phyloP scores from a whole-genome alignment of 2,329 filamentous ascomycete species.

The Ophiostoma angusticollis region DNA sequence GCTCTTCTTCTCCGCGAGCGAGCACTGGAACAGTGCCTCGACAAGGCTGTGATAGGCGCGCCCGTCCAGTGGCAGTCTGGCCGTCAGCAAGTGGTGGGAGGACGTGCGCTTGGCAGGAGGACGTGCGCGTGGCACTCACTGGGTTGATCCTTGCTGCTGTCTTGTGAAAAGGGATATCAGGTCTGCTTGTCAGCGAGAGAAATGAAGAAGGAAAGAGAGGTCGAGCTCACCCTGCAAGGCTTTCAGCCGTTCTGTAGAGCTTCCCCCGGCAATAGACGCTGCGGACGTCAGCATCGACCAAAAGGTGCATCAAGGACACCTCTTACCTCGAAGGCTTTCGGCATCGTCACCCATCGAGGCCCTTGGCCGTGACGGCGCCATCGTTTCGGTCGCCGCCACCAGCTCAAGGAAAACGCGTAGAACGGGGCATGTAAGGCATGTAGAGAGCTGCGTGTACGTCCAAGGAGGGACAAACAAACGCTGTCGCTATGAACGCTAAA shows the following conservation, averaged over 20 bases:
- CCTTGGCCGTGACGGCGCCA: constrained; percentile 11
- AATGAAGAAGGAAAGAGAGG: not conserved
- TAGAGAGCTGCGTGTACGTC: no score
- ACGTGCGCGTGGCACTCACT: constrained; percentile 3
- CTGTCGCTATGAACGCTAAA: no score
- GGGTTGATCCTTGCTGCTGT: constrained; percentile 13
- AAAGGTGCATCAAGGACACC: not conserved
- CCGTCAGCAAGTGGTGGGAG: not conserved
- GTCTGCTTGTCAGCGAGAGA: constrained; percentile 8
- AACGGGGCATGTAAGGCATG: no score
- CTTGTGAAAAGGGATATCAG: constrained; percentile 14
- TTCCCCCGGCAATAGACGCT: constrained; percentile 14
- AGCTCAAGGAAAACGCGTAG: no score
- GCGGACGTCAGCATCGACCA: not conserved
- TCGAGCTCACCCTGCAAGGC: constrained; percentile 13
- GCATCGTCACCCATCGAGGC: constrained; percentile 9
- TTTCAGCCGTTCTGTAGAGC: constrained; percentile 12
- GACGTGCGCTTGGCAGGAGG: not conserved
- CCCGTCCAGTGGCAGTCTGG: constrained; percentile 42
- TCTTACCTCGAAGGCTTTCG: constrained; percentile 14
- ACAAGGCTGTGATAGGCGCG: constrained; percentile 72
- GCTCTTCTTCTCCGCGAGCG: constrained; percentile 51
- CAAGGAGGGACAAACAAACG: no score
- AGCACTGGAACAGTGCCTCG: constrained; percentile 63
- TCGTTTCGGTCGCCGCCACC: not conserved